Evolutionary conservation across 208 protist species (phyloP).

Genomic region (Acanthamoeba triangularis): DNA sequence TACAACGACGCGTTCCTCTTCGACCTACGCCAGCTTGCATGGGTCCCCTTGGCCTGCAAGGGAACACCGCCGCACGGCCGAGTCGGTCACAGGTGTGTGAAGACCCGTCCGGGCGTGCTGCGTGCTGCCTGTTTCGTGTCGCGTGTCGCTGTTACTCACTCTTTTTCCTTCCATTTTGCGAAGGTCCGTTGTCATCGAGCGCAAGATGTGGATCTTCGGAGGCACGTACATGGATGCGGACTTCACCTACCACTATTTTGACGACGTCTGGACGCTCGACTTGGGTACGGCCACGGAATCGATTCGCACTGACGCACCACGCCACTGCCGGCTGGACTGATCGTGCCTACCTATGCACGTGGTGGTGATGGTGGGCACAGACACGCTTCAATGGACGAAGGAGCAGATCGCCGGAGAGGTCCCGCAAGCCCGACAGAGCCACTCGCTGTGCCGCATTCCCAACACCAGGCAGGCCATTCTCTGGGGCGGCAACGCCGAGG

Average conservation of each 20-base stretch:
- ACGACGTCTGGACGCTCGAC: constrained; percentile 26
- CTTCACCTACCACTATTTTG: constrained; percentile 35
- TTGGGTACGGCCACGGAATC: background rate
- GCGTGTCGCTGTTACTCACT: background rate
- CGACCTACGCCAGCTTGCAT: background rate
- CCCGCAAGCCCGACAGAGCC: background rate
- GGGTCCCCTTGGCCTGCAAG: background rate
- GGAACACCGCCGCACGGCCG: background rate
- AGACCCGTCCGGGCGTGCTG: background rate
- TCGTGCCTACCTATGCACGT: background rate
- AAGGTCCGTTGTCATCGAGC: background rate
- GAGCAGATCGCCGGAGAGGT: background rate
- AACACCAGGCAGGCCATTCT: background rate
- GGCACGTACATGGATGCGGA: background rate
- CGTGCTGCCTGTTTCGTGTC: background rate
- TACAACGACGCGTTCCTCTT: constrained; percentile 14
- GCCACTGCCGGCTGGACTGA: background rate
- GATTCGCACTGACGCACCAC: background rate
- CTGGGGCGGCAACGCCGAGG: constrained; percentile 5
- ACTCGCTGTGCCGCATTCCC: background rate
- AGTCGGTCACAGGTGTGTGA: background rate
- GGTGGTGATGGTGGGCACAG: background rate
- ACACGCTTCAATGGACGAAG: background rate
- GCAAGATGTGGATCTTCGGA: background rate
- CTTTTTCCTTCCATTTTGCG: too few species aligned